Base-by-base conservation (phyloP, 257 asterid species). In the Gentiana dahurica region DNA sequence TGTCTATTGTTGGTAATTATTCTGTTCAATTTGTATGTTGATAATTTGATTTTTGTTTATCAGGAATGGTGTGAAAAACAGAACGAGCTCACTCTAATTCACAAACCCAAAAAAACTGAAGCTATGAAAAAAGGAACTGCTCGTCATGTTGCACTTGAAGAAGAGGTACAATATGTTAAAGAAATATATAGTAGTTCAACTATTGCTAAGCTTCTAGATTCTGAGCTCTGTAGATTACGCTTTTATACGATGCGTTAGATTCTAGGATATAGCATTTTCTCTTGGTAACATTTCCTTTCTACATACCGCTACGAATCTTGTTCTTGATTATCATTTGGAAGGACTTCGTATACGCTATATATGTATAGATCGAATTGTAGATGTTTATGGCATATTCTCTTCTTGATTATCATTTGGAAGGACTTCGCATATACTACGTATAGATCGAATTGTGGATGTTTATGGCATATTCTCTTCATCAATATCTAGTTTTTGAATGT, bases 31-130 rank as follows among this genome's bases (percentile, higher is more conserved):
- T 12, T 55, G 36, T 15, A 12, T 4, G 24, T 8, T 55, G 49
- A 55, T 39, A 12, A 37, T 55, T 55, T 37, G 1, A 8, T 44
- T 24, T 24, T 32, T 45, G 67, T 39, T 49, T 32, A 49, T 53
- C 68, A 90, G 98, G 98, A 90, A 74, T 90, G 98, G 98, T 90
- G 98, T 69, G 96, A 87, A 72, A 90, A 90, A 53, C 88, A 82
- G 65, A 84, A 75, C 76, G 98, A 84, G 67, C 85, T 67, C 64
- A 60, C 52, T 54, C 77, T 90, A 44, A 34, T 60, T 36, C 95
- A 95, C 32, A 84, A 58, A 72, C 87, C 79, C 12, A 68, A 74
- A 61, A 71, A 54, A 60, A 82, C 75, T 51, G 70, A 83, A 77
- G 96, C 96, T 62, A 90, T 90, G 98, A 63, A 75, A 79, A 87